Base-by-base conservation (phyloP, 2,329 filamentous ascomycete species). In the Fusarium poae region DNA sequence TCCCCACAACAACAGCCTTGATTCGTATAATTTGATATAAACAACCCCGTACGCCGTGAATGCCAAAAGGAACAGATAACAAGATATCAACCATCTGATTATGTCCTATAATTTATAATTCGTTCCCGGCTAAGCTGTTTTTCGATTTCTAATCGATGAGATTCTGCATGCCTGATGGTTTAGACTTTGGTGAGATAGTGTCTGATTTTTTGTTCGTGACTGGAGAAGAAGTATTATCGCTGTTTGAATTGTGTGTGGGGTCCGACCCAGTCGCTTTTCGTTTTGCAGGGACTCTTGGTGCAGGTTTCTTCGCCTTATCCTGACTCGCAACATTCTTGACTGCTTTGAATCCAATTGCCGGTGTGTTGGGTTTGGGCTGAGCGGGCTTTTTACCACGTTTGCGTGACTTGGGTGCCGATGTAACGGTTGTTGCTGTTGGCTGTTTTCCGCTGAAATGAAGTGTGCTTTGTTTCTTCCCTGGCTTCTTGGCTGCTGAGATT, bases 381-480 rank as follows among this genome's bases (percentile, higher is more conserved):
- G 76, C 63, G n/a, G 52, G 42, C 56, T 76, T 64, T 75, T 79
- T 82, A 52, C 77, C 78, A 54, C 74, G 75, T 44, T 67, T 57
- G 23, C 76, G 78, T 32, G 76, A 77, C 62, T 80, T 79, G 42
- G 68, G 65, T 15, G 73, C 64, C 39, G 72, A 68, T 42, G 46
- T 58, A 27, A 61, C 23, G 51, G 45, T 61, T 73, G 6, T 64
- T 67, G 42, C 50, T 56, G 7, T 62, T 67, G 37, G 53, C 57
- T n/a, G 51, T 27, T 72, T 68, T 44, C 59, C 65, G n/a, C 58
- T 75, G 62, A 88, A 87, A 1, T 76, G 69, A 32, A 90, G 81
- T 65, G 81, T 84, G 67, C 81, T 82, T 72, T 89, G 88, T 74
- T 84, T 88, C 45, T 80, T 66, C 70, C 82, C 62, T 16, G 67